Evolutionary conservation across 2,329 filamentous ascomycete genomes (phyloP).

Genomic region (Ophiognomonia clavigignenti-juglandacearum): DNA sequence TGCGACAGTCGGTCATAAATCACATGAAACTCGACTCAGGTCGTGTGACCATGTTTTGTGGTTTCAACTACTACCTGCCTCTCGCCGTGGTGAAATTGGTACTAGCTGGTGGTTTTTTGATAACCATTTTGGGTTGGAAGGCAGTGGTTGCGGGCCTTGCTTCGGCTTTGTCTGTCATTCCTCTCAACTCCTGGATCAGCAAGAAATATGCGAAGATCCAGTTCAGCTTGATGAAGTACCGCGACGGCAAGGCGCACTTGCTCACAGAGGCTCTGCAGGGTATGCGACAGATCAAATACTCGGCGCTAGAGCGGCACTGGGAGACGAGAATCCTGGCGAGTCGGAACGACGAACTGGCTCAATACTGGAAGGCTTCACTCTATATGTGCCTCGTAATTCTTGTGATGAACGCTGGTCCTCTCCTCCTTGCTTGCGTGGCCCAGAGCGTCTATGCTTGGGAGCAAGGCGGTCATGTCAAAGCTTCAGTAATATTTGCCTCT

Average conservation of each 20-base stretch:
- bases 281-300: conserved; percentile 34
- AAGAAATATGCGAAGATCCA: conserved; percentile 26
- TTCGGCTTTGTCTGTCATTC: conserved; percentile 24
- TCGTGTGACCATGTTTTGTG: conserved; percentile 19
- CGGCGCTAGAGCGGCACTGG: conserved; percentile 30
- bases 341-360: conserved; percentile 29
- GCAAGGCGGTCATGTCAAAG: conserved; percentile 25
- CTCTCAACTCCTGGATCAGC: conserved; percentile 25
- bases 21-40: conserved; percentile 31
- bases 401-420: conserved; percentile 26
- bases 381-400: conserved; percentile 27
- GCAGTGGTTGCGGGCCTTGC: conserved; percentile 26
- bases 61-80: conserved; percentile 25
- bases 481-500: conserved; percentile 31
- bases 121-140: conserved; percentile 27
- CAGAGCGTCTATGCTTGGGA: conserved; percentile 28
- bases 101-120: conserved; percentile 26
- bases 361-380: conserved; percentile 27
- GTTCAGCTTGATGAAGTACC: conserved; percentile 30
- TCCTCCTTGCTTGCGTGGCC: conserved; percentile 28
- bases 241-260: conserved; percentile 30
- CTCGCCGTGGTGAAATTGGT: conserved; percentile 29
- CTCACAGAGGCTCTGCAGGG: conserved; percentile 31
- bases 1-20: conserved; percentile 30
- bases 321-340: conserved; percentile 29